Conservation (phyloP, 805 yeast genomes). For the Starmerella etchellsii region DNA sequence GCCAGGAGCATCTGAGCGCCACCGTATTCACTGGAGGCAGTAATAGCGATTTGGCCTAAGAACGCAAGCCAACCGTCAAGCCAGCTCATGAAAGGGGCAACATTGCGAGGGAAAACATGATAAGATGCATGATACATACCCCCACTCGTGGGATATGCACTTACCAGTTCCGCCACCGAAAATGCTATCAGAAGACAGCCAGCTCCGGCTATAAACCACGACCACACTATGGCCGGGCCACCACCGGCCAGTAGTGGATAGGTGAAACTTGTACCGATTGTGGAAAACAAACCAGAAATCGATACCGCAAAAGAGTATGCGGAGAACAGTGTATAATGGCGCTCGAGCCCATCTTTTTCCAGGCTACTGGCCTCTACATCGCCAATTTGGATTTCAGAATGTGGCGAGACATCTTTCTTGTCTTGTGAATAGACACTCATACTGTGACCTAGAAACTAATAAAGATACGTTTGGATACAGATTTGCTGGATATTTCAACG, state of each 20-base stretch:
- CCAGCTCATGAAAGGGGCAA: constrained; percentile 41
- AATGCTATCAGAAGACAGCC: constrained; percentile 45
- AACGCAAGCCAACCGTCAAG: constrained; percentile 41
- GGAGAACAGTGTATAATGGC: constrained; percentile 45
- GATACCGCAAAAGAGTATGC: constrained; percentile 53
- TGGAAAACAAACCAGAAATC: constrained; percentile 53
- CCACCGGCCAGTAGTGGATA: constrained; percentile 42
- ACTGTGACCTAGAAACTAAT: no score
- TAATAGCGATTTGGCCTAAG: constrained; percentile 28
- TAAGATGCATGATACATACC: constrained; percentile 51
- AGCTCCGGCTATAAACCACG: constrained; percentile 42
- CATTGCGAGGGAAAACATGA: constrained; percentile 23
- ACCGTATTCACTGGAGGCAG: constrained; percentile 27
- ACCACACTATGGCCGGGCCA: constrained; percentile 51
- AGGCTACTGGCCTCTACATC: no score
- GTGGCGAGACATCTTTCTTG: no score
- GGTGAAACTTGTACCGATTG: constrained; percentile 40
- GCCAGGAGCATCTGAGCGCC: constrained; percentile 27
- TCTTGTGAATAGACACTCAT: no score
- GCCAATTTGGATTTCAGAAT: no score
- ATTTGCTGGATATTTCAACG: no score
- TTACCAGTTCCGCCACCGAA: constrained; percentile 54
- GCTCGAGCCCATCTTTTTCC: constrained; percentile 45
- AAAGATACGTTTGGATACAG: no score
- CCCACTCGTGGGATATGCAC: constrained; percentile 64